A percentile compares a stretch with the other conserved stretches of the same genome.
Conservation (phyloP, 306 rosid species). For the Gynostemma pentaphyllum region DNA sequence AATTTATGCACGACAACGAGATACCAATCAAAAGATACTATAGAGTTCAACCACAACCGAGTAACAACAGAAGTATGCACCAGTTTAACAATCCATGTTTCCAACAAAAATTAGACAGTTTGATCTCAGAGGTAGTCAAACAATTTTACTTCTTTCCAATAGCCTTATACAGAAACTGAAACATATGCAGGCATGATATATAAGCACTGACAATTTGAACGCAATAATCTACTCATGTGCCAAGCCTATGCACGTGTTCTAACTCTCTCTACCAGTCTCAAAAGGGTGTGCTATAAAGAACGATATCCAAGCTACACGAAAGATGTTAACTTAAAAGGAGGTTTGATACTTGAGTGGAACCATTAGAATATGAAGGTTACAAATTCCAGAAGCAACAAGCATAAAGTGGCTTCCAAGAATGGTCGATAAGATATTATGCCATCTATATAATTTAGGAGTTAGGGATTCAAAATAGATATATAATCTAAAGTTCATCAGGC, state of each 20-base stretch:
- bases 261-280: background rate
- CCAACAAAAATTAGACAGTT: background rate
- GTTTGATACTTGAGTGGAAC: background rate
- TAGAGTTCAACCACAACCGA: background rate
- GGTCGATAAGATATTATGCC: background rate
- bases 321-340: background rate
- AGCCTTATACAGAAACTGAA: background rate
- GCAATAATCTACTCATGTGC: background rate
- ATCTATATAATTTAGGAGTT: background rate
- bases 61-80: background rate
- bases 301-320: background rate
- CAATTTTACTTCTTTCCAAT: background rate
- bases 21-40: background rate
- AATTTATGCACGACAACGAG: background rate
- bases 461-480: background rate
- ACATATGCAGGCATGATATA: background rate
- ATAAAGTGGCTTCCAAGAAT: background rate
- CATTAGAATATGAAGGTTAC: background rate
- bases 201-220: background rate
- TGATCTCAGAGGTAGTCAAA: background rate
- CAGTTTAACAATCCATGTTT: background rate
- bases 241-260: background rate
- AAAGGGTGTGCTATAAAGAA: background rate
- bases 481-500: background rate
- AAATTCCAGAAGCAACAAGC: slow-evolving; percentile 2